Evolutionary conservation across 371 early-diverging fungal genomes (phyloP).

Genomic region (Parasitella parasitica): DNA sequence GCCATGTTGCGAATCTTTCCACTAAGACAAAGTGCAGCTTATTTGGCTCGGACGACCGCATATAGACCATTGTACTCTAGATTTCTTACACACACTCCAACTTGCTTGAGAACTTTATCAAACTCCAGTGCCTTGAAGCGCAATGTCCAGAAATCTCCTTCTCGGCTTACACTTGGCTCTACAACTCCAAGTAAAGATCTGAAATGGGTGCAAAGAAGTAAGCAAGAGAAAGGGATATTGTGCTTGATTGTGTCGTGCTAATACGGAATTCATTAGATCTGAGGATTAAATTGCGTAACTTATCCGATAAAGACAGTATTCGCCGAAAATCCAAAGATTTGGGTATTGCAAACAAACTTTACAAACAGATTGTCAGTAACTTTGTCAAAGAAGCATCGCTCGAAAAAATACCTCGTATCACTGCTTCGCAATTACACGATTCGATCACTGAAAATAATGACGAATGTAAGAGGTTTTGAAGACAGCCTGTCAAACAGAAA

Average conservation of each 20-base stretch:
- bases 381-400: constrained; percentile 23
- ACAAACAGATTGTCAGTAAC: constrained; percentile 9
- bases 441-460: constrained; percentile 4
- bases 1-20: constrained; percentile 1
- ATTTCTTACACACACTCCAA: background rate
- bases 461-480: background rate
- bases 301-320: constrained; percentile 13
- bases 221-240: background rate
- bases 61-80: background rate
- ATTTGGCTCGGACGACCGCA: background rate
- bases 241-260: too few species aligned
- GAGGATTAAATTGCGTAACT: background rate
- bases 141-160: background rate
- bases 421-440: background rate
- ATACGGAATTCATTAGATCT: background rate
- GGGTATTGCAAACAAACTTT: constrained; percentile 26
- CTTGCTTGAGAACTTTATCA: background rate
- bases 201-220: constrained; percentile 6
- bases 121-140: background rate
- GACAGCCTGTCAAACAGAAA: background rate
- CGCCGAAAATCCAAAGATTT: constrained; percentile 21
- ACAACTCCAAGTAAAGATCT: background rate
- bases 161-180: too few species aligned
- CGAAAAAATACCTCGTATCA: constrained; percentile 19
- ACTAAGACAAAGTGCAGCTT: background rate